A percentile compares a stretch with the other conserved stretches of the same genome.
Evolutionary conservation across 495 filamentous ascomycete species (phyloP).

Genomic region (Talaromyces borbonicus): DNA sequence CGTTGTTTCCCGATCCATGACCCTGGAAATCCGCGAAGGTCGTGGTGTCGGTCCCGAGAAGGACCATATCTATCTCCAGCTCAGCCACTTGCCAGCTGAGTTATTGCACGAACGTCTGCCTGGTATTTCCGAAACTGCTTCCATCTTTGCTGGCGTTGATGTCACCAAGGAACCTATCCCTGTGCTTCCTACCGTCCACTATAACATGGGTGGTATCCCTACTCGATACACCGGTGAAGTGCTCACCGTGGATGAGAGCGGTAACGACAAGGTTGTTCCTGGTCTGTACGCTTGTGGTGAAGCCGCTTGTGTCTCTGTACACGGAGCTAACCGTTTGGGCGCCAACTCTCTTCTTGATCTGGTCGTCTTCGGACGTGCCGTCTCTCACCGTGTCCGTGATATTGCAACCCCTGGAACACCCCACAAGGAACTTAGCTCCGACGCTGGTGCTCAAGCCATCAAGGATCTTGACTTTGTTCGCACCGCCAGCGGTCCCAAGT

Average conservation of each 20-base stretch:
- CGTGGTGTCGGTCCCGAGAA: constrained; percentile 93
- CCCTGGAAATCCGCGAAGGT: constrained; percentile 91
- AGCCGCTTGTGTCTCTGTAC: constrained; percentile 92
- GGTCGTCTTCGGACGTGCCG: constrained; percentile 93
- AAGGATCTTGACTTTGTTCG: constrained; percentile 77
- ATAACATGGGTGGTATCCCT: constrained; percentile 99
- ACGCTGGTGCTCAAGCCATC: constrained; percentile 81
- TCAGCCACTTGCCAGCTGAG: constrained; percentile 85
- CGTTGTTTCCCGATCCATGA: constrained; percentile 94
- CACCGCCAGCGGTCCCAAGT: constrained; percentile 73
- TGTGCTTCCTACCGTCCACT: constrained; percentile 94
- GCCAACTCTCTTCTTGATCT: constrained; percentile 97
- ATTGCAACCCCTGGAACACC: constrained; percentile 70
- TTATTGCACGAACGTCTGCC: constrained; percentile 92
- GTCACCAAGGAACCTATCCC: constrained; percentile 95
- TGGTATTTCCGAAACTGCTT: constrained; percentile 95
- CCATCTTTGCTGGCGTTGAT: constrained; percentile 93
- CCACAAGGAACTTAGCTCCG: constrained; percentile 63
- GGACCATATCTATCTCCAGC: constrained; percentile 95
- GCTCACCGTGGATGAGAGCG: constrained; percentile 67
- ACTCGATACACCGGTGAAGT: constrained; percentile 97
- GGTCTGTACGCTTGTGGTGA: constrained; percentile 95
- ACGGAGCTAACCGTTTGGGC: constrained; percentile 94
- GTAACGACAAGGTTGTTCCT: constrained; percentile 86
- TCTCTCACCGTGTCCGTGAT: constrained; percentile 90